Percentiles rank a stretch among this genome's conserved stretches.
These are phyloP conservation scores for Fusarium armeniacum DNA, from an alignment of 2,329 filamentous ascomycete genomes.

Conservation along the genomic window DNA sequence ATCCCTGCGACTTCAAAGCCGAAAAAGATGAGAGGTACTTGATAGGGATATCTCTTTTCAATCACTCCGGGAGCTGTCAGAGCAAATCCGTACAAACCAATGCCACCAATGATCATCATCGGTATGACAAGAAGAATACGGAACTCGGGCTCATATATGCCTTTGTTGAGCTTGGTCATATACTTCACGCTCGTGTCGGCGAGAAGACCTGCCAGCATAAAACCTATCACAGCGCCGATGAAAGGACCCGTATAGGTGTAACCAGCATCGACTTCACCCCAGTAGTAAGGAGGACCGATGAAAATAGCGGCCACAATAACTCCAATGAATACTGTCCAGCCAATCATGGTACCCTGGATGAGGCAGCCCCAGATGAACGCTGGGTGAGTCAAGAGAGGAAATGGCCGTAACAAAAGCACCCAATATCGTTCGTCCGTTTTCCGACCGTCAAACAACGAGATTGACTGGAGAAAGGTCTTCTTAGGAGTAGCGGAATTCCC, in stretches of 20 bases:
- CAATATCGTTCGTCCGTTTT: slow-evolving; percentile 83
- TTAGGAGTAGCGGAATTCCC: slow-evolving; percentile 58
- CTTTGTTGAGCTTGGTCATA: slow-evolving; percentile 81
- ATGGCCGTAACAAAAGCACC: slow-evolving; percentile 76
- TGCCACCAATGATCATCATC: slow-evolving; percentile 81
- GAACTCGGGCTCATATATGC: slow-evolving; percentile 93
- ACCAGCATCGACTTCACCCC: slow-evolving; percentile 84
- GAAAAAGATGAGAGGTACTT: slow-evolving; percentile 85
- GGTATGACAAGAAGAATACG: slow-evolving; percentile 85
- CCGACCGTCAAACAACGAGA: slow-evolving; percentile 82
- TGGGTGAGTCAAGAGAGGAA: slow-evolving; percentile 86
- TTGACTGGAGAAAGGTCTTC: slow-evolving; percentile 71
- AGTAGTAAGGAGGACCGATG: slow-evolving; percentile 84
- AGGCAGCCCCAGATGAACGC: slow-evolving; percentile 85
- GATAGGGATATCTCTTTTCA: slow-evolving; percentile 72
- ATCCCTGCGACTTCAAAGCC: slow-evolving; percentile 87
- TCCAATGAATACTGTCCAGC: slow-evolving; percentile 95
- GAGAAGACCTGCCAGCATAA: slow-evolving; percentile 79
- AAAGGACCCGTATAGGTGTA: slow-evolving; percentile 90
- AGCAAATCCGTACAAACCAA: slow-evolving; percentile 88
- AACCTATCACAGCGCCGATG: slow-evolving; percentile 83
- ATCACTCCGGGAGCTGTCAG: slow-evolving; percentile 75
- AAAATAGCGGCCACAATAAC: slow-evolving; percentile 87
- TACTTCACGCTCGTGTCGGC: slow-evolving; percentile 79
- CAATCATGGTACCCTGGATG: slow-evolving; percentile 90